Conservation (phyloP, 176 grass and related monocot genomes). For the Oryza glumipatula region DNA sequence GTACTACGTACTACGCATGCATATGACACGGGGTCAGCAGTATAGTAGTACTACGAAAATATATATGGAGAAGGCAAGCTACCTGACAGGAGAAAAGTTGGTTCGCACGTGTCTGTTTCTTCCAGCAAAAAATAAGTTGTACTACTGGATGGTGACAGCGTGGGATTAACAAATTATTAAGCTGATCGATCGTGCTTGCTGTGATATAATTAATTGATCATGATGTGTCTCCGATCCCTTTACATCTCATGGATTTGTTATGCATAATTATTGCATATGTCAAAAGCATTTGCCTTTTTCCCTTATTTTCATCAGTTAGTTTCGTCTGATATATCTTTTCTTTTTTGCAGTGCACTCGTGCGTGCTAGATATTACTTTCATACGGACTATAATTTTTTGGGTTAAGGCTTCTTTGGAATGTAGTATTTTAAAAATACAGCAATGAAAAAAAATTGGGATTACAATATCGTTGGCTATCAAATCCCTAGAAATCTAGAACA, state of each 20-base stretch:
- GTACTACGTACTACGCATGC: not conserved
- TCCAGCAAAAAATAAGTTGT: not conserved
- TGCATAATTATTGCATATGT: not conserved
- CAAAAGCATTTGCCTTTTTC: not conserved
- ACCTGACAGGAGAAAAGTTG: slow-evolving; percentile 17
- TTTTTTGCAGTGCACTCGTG: not conserved
- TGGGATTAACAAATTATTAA: not conserved
- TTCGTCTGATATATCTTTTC: no score
- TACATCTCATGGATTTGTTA: slow-evolving; percentile 15
- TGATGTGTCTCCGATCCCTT: not conserved
- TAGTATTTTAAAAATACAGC: no score
- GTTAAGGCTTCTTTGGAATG: not conserved
- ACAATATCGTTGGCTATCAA: no score
- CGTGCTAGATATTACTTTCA: not conserved
- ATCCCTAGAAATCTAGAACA: no score
- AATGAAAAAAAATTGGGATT: no score
- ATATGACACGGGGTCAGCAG: not conserved
- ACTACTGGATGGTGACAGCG: not conserved
- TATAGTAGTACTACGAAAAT: not conserved
- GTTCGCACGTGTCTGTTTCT: slow-evolving; percentile 34
- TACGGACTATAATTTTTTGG: not conserved
- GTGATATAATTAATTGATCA: not conserved
- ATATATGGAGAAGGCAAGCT: not conserved
- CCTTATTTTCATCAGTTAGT: not conserved
- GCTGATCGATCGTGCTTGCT: not conserved